phyloP scores from a whole-genome alignment of 768 basidiomycete species.

The Candolleomyces eurysporus region DNA sequence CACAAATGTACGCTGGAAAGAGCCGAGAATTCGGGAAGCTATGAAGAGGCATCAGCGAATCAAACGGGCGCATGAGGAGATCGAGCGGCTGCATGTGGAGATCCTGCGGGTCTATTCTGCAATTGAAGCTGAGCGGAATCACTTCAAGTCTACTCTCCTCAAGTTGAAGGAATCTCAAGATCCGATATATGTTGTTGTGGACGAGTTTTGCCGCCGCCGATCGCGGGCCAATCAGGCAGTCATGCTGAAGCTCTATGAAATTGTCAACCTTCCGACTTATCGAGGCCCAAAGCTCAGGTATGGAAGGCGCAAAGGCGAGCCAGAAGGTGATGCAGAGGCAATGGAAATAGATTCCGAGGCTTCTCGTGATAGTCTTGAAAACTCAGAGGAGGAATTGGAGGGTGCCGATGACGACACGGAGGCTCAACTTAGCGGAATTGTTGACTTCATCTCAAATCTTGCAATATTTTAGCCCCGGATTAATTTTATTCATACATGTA shows the following conservation, averaged over 20 bases:
- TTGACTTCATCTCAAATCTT: neutral
- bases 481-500: neutral
- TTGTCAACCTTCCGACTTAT: neutral
- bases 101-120: constrained; percentile 22
- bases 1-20: constrained; percentile 24
- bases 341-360: neutral
- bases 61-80: constrained; percentile 28
- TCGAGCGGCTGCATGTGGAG: constrained; percentile 28
- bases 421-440: neutral
- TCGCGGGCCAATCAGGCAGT: neutral
- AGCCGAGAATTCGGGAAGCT: constrained; percentile 17
- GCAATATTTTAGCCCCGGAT: neutral
- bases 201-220: neutral
- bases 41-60: constrained; percentile 28
- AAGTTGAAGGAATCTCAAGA: neutral
- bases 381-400: neutral
- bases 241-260: neutral
- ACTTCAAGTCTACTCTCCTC: neutral
- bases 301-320: neutral
- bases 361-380: neutral
- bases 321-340: neutral
- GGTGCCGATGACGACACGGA: neutral
- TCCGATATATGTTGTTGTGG: neutral
- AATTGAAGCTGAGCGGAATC: constrained; percentile 21
- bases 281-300: neutral